Conservation (phyloP, 257 asterid genomes). For the Solanum arcanum region DNA sequence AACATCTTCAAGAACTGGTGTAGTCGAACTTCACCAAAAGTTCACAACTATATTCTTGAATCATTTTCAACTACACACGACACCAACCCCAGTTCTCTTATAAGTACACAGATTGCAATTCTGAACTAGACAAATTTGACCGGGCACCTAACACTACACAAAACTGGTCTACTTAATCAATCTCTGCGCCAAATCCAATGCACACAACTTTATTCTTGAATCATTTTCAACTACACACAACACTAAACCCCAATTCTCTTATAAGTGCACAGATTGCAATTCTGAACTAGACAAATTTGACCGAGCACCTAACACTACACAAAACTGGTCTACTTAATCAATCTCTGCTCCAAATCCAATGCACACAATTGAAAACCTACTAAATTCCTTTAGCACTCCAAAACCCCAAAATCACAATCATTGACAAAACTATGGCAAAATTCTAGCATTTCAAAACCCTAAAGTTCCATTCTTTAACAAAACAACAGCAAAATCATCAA, state of each 20-base stretch:
- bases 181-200: not conserved
- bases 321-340: not conserved
- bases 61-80: not conserved
- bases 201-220: not conserved
- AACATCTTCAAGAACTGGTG: slow-evolving; percentile 47
- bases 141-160: not conserved
- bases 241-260: not conserved
- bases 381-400: not conserved
- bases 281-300: not conserved
- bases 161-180: not conserved
- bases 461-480: not conserved
- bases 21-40: not conserved
- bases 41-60: not conserved
- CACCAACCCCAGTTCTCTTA: not conserved
- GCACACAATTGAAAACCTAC: not conserved
- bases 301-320: not conserved
- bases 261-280: not conserved
- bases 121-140: not conserved
- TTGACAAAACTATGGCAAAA: not conserved
- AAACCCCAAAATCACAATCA: not conserved
- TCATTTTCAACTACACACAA: not conserved
- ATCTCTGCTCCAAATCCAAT: not conserved
- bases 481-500: not conserved
- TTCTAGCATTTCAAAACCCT: not conserved
- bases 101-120: not conserved